Evolutionary conservation across 768 basidiomycete species (phyloP), one percentile per base, ranked within the genome.

Genomic region (Clitopilus passeckerianus): DNA sequence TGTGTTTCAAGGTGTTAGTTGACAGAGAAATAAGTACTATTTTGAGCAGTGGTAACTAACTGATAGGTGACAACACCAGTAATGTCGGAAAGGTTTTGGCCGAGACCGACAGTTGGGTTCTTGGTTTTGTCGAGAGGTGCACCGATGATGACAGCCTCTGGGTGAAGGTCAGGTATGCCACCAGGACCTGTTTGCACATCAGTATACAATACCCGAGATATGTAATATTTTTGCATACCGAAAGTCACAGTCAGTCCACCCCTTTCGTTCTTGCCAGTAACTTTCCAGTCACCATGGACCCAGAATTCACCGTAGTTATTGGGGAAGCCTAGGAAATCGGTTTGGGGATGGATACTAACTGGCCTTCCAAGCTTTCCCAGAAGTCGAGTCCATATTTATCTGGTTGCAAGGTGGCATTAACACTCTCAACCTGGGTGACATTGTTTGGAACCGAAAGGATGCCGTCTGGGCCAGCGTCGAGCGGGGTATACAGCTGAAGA

Each of bases 281-380:
- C 78, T 1, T 76, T 73, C 84, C 84, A 86, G 58, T 78, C 74
- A 35, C 84, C 84, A 56, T 80, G 73, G 0, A 82, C 81, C 85
- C 85, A 86, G 56, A 86, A 76, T 57, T 85, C 82, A 6, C 80
- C 80, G 63, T 77, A 85, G 27, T 65, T 71, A 62, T 84, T 85
- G 30, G 76, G 75, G 65, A 85, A 86, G 59, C 77, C 72, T 5
- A 80, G 64, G 80, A 75, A 5, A 73, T 68, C 1, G 86, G 84
- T 4, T 69, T 72, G 4, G 75, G 79, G 22, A 86, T 72, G 0
- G 77, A 78, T 22, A 87, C 84, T 2, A 86, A 71, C 63, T 82
- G 79, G 1, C 84, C 84, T 60, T 84, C 81, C 9, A 87, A 74
- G 64, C 81, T 84, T 65, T 83, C 77, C 84, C 85, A 87, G 65